Evolutionary conservation across 768 basidiomycete genomes (phyloP).

Genomic region (Amanita inopinata): DNA sequence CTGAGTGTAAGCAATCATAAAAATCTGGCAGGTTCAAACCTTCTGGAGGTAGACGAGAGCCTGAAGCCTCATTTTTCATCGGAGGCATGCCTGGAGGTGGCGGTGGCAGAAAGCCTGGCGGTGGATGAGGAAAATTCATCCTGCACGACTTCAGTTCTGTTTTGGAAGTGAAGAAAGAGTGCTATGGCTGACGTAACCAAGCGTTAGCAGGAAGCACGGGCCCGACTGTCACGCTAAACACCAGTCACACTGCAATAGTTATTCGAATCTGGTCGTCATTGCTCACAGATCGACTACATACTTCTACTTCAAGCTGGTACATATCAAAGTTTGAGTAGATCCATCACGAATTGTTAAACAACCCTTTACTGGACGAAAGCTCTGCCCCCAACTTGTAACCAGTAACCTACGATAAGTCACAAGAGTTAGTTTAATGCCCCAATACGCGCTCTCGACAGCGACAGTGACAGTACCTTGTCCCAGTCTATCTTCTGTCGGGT

Average conservation of each 20-base stretch:
- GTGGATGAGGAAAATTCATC: constrained; percentile 53
- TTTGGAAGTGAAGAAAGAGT: constrained; percentile 28
- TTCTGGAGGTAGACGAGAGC: constrained; percentile 38
- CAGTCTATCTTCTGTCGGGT: constrained; percentile 94
- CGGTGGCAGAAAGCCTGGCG: constrained; percentile 40
- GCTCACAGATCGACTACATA: no score
- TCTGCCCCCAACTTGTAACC: constrained; percentile 74
- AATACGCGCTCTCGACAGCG: background rate
- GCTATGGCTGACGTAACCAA: constrained; percentile 33
- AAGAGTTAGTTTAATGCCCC: constrained; percentile 1
- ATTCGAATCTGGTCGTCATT: no score
- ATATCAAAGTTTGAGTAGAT: constrained; percentile 1
- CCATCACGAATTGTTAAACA: constrained; percentile 28
- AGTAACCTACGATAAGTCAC: constrained; percentile 24
- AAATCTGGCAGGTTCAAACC: constrained; percentile 20
- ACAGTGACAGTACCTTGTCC: constrained; percentile 66
- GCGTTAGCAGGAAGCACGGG: constrained; percentile 27
- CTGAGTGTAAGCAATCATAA: constrained; percentile 10
- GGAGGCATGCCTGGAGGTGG: constrained; percentile 47
- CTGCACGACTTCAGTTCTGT: constrained; percentile 19
- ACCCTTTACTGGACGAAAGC: constrained; percentile 54
- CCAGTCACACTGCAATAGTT: no score
- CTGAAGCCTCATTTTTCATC: constrained; percentile 25
- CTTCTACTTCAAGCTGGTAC: no score
- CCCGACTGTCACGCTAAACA: constrained; percentile 14